phyloP scores from a whole-genome alignment of 257 asterid species.

The Agastache rugosa region DNA sequence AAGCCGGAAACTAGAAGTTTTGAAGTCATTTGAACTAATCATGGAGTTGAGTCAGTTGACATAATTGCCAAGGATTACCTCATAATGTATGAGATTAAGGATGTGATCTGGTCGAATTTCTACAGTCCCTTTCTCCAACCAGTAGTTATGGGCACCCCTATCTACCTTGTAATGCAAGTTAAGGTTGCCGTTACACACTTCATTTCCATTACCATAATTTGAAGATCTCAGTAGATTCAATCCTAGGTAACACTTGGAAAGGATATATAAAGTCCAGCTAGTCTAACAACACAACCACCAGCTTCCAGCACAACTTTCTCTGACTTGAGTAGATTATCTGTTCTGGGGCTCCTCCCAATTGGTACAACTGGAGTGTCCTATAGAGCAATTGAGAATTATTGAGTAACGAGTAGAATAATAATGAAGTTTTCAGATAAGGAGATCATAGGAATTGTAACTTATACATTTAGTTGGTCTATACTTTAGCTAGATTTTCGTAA shows the following conservation, averaged over 20 bases:
- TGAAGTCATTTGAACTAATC: conserved; percentile 1
- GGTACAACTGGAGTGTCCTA: conserved; percentile 91
- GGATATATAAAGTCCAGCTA: conserved; percentile 99
- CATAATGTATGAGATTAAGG: conserved; percentile 89
- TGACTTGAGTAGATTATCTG: conserved; percentile 81
- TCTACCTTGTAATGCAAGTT: conserved; percentile 75
- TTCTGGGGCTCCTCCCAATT: conserved; percentile 85
- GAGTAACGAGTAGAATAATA: conserved; percentile 20
- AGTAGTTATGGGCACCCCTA: conserved; percentile 86
- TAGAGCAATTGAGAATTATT: conserved; percentile 24
- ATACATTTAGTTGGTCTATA: background rate
- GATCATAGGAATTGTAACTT: background rate
- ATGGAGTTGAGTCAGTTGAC: background rate
- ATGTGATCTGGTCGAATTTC: conserved; percentile 94
- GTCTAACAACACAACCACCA: conserved; percentile 89
- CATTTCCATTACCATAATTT: conserved; percentile 11
- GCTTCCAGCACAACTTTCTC: conserved; percentile 81
- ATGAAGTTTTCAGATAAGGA: conserved; percentile 5
- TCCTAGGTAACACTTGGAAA: conserved; percentile 40
- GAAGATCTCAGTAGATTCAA: conserved; percentile 20
- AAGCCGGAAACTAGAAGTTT: background rate
- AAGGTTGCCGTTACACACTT: conserved; percentile 46
- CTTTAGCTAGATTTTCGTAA: background rate
- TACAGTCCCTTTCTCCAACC: conserved; percentile 78
- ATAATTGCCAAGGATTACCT: conserved; percentile 54